Evolutionary conservation across 352 stramenopile genomes (phyloP), one percentile per base, ranked within the genome.

Genomic region (Achlya hypogyna): DNA sequence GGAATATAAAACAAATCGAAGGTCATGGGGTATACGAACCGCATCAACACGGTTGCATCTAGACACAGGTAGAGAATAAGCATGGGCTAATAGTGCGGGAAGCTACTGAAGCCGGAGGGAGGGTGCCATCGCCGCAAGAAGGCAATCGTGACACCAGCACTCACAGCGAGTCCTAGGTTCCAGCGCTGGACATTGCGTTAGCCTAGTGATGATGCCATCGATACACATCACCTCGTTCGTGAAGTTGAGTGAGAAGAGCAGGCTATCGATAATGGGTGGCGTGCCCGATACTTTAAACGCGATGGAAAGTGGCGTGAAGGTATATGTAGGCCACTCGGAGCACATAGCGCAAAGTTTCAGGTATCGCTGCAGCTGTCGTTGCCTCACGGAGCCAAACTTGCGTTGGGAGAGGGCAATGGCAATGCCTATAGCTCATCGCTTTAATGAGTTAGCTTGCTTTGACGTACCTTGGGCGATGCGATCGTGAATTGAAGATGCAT

Each of bases 1-100:
- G 60, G 60, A 34, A 67, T 67, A 34, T 58, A 67, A 12, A 67
- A 54, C 18, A 67, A 49, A 38, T 67, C 60, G 23, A 67, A 67
- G 9, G 60, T 67, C 38, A 67, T 67, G 22, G 60, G 60, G 23
- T 67, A 67, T 1, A 56, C 25, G n/a, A 56, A 56, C 10, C 49
- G 25, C 49, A 56, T 56, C 10, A 56, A 20, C 10, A 56, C 20
- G 10, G 31, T 12, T 38, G 25, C 49, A 10, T 56, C 49, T 56
- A 56, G 12, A 10, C 16, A 3, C 31, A 18, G n/a, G 12, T 22
- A 56, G 4, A 56, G 14, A 6, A 16, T 56, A 10, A 22, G 10
- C 31, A 56, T 56, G 12, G 10, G 16, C 6, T 34, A 6, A 16
- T 20, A 31, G n/a, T 22, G 9, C 45, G 23, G 1, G n/a, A 25